Evolutionary conservation across 352 stramenopile genomes (phyloP).

Genomic region (Elongisporangium prolatum): DNA sequence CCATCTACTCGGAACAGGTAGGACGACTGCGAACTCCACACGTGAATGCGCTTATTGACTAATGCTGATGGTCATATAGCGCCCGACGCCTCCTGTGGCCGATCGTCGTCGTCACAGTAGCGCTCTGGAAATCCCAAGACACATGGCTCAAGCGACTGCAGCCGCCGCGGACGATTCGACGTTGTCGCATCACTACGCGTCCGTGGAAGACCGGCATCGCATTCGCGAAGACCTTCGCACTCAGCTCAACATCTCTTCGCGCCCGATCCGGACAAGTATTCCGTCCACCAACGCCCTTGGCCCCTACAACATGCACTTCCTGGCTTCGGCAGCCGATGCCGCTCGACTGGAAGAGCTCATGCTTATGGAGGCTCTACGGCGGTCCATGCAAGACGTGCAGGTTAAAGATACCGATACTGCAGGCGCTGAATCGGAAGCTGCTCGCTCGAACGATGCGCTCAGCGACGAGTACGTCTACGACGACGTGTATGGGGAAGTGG

Average conservation of each 20-base stretch:
- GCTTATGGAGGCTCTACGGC: slow-evolving; percentile 77
- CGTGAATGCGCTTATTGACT: background rate
- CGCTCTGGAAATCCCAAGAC: background rate
- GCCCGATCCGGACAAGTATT: slow-evolving; percentile 37
- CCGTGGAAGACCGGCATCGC: slow-evolving; percentile 66
- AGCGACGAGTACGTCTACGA: background rate
- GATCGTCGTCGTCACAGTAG: background rate
- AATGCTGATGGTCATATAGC: slow-evolving; percentile 10
- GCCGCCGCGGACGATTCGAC: background rate
- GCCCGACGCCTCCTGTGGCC: background rate
- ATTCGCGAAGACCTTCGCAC: slow-evolving; percentile 69
- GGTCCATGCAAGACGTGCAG: slow-evolving; percentile 65
- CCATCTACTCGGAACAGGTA: slow-evolving; percentile 39
- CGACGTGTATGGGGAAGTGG: background rate
- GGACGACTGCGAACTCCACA: background rate
- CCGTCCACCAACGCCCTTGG: slow-evolving; percentile 40
- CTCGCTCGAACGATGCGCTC: background rate
- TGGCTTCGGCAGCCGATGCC: slow-evolving; percentile 47
- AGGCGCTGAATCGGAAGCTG: background rate
- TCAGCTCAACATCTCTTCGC: slow-evolving; percentile 58
- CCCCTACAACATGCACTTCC: slow-evolving; percentile 13
- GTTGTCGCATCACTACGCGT: slow-evolving; percentile 38
- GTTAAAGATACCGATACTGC: slow-evolving; percentile 26
- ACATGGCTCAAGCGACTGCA: background rate
- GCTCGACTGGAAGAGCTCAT: slow-evolving; percentile 72